Conservation (phyloP, 148 eudicot genomes). For the Fallopia convolvulus region DNA sequence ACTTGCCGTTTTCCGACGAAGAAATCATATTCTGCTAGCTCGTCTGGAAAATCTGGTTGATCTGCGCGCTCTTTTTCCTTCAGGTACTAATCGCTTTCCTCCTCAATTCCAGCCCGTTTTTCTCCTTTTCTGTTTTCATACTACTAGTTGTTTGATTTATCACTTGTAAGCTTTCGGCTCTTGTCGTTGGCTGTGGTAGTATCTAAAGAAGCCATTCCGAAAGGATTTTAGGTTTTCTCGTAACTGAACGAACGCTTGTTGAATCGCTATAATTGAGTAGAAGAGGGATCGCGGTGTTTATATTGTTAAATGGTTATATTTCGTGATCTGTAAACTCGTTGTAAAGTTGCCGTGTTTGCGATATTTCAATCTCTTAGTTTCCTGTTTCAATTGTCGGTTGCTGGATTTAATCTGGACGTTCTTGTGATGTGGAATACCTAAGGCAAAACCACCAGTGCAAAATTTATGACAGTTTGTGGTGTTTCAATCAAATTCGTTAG, state of each 20-base stretch:
- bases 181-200: not conserved
- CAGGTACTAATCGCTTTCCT: not conserved
- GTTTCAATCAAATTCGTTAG: not conserved
- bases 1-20: not conserved
- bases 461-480: not conserved
- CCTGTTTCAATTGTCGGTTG: not conserved
- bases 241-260: not conserved
- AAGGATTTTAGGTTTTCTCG: not conserved
- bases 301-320: not conserved
- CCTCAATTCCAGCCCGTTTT: not conserved
- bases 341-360: not conserved
- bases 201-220: not conserved
- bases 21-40: not conserved
- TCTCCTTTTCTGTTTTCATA: not conserved
- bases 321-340: not conserved
- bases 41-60: slow-evolving; percentile 5
- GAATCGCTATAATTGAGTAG: not conserved
- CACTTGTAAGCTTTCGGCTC: not conserved
- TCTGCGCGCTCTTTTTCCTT: not conserved
- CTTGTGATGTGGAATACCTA: not conserved
- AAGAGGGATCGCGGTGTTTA: not conserved
- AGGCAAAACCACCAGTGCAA: not conserved
- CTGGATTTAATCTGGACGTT: not conserved
- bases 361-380: not conserved
- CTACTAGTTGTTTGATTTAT: not conserved